phyloP scores from a whole-genome alignment of 176 grass and related monocot species.

The Oryza australiensis region DNA sequence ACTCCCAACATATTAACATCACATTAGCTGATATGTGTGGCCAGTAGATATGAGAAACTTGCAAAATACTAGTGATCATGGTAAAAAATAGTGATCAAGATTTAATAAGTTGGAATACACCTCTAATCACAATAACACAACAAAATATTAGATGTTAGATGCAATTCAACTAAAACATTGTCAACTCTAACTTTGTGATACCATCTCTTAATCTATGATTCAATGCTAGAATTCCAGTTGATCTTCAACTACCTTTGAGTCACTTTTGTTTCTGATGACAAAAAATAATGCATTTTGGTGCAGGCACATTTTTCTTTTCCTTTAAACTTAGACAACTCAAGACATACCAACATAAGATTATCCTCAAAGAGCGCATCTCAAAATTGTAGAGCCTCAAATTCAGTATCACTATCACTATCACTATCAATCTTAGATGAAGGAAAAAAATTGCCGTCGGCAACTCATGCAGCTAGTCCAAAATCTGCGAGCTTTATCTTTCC shows the following conservation, averaged over 20 bases:
- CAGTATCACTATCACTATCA: background rate
- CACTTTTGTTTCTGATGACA: background rate
- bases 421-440: background rate
- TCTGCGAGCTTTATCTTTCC: slow-evolving; percentile 84
- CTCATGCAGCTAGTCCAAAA: slow-evolving; percentile 80
- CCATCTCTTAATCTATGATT: background rate
- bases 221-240: background rate
- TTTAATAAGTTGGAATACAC: background rate
- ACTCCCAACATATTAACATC: slow-evolving; percentile 23
- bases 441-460: slow-evolving; percentile 64
- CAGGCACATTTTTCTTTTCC: background rate
- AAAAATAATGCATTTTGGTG: background rate
- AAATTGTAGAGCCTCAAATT: background rate
- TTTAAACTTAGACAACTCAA: background rate
- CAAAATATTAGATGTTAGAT: background rate
- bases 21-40: slow-evolving; percentile 11
- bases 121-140: background rate
- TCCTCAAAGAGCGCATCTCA: background rate
- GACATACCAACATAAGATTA: background rate
- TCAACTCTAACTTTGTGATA: background rate
- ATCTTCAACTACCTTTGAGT: background rate
- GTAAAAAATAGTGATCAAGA: background rate
- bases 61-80: slow-evolving; percentile 30
- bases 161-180: background rate
- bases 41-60: slow-evolving; percentile 9